These are phyloP conservation scores for Ascochyta clinopodiicola DNA, from an alignment of 2,329 filamentous ascomycete genomes.

Conservation along the genomic window DNA sequence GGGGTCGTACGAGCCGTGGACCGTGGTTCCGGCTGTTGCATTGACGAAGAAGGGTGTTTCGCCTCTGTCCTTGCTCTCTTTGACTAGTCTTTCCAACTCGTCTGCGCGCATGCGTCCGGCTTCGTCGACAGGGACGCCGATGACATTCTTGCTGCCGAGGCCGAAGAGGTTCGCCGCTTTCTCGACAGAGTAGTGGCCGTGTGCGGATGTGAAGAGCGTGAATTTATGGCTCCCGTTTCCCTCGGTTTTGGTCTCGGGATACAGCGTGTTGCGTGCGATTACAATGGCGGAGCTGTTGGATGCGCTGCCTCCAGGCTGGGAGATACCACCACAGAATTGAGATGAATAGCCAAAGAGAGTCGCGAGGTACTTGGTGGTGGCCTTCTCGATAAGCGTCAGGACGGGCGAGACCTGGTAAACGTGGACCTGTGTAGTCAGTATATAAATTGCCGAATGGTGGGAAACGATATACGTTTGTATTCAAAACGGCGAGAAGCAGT, in stretches of 20 bases:
- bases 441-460: neutral
- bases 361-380: conserved; percentile 75
- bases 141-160: conserved; percentile 76
- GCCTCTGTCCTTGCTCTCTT: conserved; percentile 67
- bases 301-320: conserved; percentile 79
- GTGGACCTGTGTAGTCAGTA: conserved; percentile 65
- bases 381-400: conserved; percentile 85
- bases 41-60: conserved; percentile 94
- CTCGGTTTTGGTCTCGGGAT: conserved; percentile 74
- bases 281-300: conserved; percentile 87
- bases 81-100: conserved; percentile 69
- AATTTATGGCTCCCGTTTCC: conserved; percentile 73
- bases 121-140: conserved; percentile 75
- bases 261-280: conserved; percentile 85
- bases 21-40: conserved; percentile 92
- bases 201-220: conserved; percentile 83
- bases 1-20: conserved; percentile 87
- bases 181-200: conserved; percentile 94
- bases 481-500: conserved; percentile 81
- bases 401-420: conserved; percentile 94
- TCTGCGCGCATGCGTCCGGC: conserved; percentile 73
- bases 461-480: conserved; percentile 74
- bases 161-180: conserved; percentile 94
- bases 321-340: conserved; percentile 72
- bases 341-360: conserved; percentile 62